Base-by-base conservation (phyloP, 2,329 filamentous ascomycete genomes). In the Bipolaris gigantea region DNA sequence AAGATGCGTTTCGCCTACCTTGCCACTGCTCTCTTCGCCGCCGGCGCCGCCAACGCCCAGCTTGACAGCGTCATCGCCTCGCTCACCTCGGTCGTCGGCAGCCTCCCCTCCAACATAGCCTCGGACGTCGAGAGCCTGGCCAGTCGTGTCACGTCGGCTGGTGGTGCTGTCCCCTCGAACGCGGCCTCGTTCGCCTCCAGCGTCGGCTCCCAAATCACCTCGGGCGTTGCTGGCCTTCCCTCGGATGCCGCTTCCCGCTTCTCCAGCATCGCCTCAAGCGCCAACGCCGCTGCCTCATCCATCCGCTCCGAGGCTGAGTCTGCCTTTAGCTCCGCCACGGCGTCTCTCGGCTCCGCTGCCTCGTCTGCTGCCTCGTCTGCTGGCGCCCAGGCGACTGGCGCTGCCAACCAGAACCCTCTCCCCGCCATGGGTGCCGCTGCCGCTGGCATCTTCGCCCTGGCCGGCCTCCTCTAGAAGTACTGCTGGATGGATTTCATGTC, bases 1-100 rank as follows among this genome's bases (percentile, higher is more conserved):
- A 71, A 62, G 40, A 73, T 73, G 71, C 70, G 69, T 69, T 73
- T 73, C 68, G 65, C 71, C 57, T 60, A 63, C 62, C 52, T 71
- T 46, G 57, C 71, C 61, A 61, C 64, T 48, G 44, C 63, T 30
- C 59, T 63, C 59, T 55, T 69, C 61, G 69, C 60, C 56, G 69
- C 69, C 53, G 59, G 61, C 51, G 63, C 57, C 48, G 66, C 61
- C 60, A 59, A 60, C 53, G 70, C 68, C 48, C 70, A 73, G 67
- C 27, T 66, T 41, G 54, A 60, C 44, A 66, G 63, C 38, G n/a
- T 63, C 57, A 25, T 65, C 47, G 66, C 64, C 16, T 25, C 33
- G 5, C 27, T 54, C 39, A 54, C 46, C 38, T 71, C 70, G 21
- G 44, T 42, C 23, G 54, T 43, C 15, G 42, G 56, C 27, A 45